These are phyloP conservation scores for Lactarius pseudohatsudake DNA, from an alignment of 768 basidiomycete species.

Conservation along the genomic window DNA sequence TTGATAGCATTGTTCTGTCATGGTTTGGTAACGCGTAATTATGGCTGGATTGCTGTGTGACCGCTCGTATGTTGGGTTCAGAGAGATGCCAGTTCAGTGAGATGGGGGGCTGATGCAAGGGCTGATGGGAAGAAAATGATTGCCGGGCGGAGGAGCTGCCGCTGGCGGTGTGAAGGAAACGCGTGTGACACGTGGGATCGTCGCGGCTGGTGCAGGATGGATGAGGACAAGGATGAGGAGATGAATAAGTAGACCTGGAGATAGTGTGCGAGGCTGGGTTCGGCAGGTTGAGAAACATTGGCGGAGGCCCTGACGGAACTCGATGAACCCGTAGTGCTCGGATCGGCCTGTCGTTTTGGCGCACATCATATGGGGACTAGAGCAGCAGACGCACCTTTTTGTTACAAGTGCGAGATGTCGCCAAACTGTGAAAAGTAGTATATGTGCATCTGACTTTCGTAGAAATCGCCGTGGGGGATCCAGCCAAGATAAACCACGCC, in stretches of 20 bases:
- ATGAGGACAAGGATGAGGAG: constrained; percentile 1
- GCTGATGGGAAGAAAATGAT: constrained; percentile 11
- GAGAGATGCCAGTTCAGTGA: constrained; percentile 19
- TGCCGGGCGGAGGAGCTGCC: constrained; percentile 17
- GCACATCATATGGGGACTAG: too few relatives aligned
- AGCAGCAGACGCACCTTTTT: too few relatives aligned
- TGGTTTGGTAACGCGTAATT: too few relatives aligned
- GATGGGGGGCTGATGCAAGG: not conserved
- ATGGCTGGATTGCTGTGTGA: not conserved
- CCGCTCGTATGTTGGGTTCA: constrained; percentile 23
- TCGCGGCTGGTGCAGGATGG: not conserved
- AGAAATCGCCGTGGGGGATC: too few relatives aligned
- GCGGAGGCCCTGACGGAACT: constrained; percentile 1
- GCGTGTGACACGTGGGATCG: constrained; percentile 19
- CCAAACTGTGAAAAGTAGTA: too few relatives aligned
- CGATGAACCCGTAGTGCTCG: too few relatives aligned
- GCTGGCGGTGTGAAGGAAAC: constrained; percentile 15
- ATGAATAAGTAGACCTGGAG: constrained; percentile 8
- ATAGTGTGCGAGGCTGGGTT: not conserved
- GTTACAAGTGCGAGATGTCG: too few relatives aligned
- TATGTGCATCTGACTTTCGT: too few relatives aligned
- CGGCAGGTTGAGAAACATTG: constrained; percentile 16
- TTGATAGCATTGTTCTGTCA: too few relatives aligned
- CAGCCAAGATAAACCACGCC: too few relatives aligned
- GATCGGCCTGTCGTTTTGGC: too few relatives aligned